Base-by-base conservation (phyloP, 108 stramenopile species). In the Skeletonema menzelii region DNA sequence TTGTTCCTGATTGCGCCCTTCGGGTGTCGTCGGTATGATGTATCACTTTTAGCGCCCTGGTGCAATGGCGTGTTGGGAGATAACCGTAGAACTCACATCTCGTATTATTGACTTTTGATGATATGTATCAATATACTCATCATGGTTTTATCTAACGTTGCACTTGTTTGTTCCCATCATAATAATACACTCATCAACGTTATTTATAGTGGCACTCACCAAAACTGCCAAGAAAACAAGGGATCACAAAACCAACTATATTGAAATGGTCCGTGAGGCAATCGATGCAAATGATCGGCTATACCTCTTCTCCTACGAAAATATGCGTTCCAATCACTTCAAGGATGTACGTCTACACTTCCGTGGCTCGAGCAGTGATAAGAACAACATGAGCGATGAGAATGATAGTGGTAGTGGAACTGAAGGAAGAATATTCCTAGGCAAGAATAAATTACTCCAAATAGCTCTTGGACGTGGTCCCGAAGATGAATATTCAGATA, bases 381-480 rank as follows among this genome's bases (percentile, higher is more conserved):
- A 59, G 2, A 60, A 69, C n/a, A 34, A 31, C 58, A 73, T 75
- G 73, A 47, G 27, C 20, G 73, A 75, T 28, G 64, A 59, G 20
- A 57, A 75, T 59, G 59, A 75, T 12, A 22, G 20, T 7, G 57
- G 56, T 2, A 57, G 37, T 34, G 69, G 15, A n/a, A 62, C 61
- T 12, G 73, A 70, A 7, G 82, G 82, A 12, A 89, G 95, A 34
- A 93, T 98, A 65, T 94, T 98, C 66, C 82, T 98, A 65, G 98
- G 98, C 35, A 98, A 98, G 83, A 98, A 98, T 83, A 97, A 96
- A 75, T 67, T 98, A 44, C 59, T 97, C 40, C 95, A 97, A 68
- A 88, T 97, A 65, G 96, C 96, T 4, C 73, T 98, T 55, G 98
- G 98, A 8, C 75, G 85, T 56, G 85, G 86, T 2, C 79, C 87